A percentile compares a stretch with the other conserved stretches of the same genome.
Evolutionary conservation across 495 filamentous ascomycete genomes (phyloP).

Genomic region (Daldinia loculata): DNA sequence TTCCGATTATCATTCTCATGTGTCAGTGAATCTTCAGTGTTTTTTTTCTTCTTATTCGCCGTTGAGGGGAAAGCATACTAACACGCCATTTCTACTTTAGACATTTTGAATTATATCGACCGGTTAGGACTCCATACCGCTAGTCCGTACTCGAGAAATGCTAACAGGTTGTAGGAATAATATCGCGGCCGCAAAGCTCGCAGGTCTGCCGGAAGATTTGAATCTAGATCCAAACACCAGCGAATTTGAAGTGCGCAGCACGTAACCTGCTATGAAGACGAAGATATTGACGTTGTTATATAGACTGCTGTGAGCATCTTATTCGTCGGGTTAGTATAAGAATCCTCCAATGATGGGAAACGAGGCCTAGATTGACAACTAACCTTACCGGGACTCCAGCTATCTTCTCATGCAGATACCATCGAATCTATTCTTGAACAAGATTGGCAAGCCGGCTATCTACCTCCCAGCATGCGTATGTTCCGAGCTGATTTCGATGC

Average conservation of each 20-base stretch:
- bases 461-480: conserved; percentile 67
- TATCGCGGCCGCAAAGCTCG: conserved; percentile 62
- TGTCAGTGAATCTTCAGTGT: conserved; percentile 30
- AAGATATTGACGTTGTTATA: conserved; percentile 16
- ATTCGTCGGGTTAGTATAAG: conserved; percentile 71
- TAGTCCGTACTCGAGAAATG: neutral
- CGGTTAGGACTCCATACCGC: conserved; percentile 59
- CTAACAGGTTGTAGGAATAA: conserved; percentile 53
- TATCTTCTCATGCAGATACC: conserved; percentile 69
- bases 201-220: conserved; percentile 58
- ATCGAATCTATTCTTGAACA: conserved; percentile 68
- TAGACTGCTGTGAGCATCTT: conserved; percentile 71
- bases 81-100: conserved; percentile 52
- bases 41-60: neutral
- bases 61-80: conserved; percentile 1
- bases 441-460: conserved; percentile 65
- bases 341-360: neutral
- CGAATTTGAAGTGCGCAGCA: conserved; percentile 58
- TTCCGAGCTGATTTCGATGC: neutral
- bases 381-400: conserved; percentile 37
- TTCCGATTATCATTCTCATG: conserved; percentile 74
- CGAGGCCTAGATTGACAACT: neutral
- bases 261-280: conserved; percentile 42
- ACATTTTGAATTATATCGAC: conserved; percentile 85
- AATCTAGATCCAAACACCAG: conserved; percentile 48